Evolutionary conservation across 2,329 filamentous ascomycete species (phyloP).

Genomic region (Cadophora sp.): DNA sequence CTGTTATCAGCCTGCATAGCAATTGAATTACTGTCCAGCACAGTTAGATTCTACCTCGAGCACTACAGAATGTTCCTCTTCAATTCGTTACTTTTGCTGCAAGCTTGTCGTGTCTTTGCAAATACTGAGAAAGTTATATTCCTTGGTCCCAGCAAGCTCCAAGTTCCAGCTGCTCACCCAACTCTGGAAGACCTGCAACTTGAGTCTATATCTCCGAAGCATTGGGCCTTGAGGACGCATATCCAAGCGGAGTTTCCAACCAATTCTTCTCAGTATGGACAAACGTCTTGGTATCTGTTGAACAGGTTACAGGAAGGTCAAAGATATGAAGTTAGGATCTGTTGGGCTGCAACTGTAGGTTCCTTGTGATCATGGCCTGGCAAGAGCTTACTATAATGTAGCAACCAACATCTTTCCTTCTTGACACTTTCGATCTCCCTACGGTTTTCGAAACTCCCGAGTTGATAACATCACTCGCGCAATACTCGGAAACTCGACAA

Average conservation of each 20-base stretch:
- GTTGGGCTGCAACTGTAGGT: slow-evolving; percentile 91
- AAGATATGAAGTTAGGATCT: slow-evolving; percentile 90
- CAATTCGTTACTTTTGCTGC: slow-evolving; percentile 32
- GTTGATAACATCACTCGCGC: slow-evolving; percentile 69
- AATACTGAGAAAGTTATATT: slow-evolving; percentile 96
- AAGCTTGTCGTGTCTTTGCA: slow-evolving; percentile 52
- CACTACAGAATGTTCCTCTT: slow-evolving; percentile 26
- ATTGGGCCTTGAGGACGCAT: slow-evolving; percentile 63
- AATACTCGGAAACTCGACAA: slow-evolving; percentile 63
- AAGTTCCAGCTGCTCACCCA: slow-evolving; percentile 61
- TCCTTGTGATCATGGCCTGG: background rate
- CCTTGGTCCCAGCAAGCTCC: slow-evolving; percentile 67
- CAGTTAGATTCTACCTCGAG: background rate
- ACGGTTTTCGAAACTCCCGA: slow-evolving; percentile 66
- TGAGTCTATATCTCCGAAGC: slow-evolving; percentile 65
- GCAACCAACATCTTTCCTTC: slow-evolving; percentile 84
- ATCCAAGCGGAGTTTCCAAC: slow-evolving; percentile 74
- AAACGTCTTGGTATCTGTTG: slow-evolving; percentile 80
- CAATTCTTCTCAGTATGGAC: slow-evolving; percentile 57
- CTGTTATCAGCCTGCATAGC: background rate
- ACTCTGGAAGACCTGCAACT: slow-evolving; percentile 68
- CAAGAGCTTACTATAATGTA: slow-evolving; percentile 47
- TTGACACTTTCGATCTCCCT: slow-evolving; percentile 68
- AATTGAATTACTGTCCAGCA: background rate
- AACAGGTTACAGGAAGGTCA: slow-evolving; percentile 71